Conservation (phyloP, 257 asterid species). For the Solanum megistacrolobum region DNA sequence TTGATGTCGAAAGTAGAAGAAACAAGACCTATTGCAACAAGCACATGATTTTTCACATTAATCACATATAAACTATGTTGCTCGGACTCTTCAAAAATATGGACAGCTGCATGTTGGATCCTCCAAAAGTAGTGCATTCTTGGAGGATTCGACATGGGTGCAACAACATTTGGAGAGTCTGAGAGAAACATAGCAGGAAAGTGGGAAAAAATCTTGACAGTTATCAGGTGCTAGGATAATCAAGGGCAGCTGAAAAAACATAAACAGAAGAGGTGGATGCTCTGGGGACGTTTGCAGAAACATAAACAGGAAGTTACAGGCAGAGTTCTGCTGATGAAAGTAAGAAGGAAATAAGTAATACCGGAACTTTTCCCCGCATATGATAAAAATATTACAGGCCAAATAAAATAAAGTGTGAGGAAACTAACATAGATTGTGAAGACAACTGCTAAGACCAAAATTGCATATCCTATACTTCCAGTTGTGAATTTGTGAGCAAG, state of each 20-base stretch:
- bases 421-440: conserved; percentile 48
- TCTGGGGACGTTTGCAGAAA: not conserved
- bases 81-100: not conserved
- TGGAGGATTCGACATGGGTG: not conserved
- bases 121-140: not conserved
- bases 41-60: not conserved
- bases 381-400: not conserved
- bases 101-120: not conserved
- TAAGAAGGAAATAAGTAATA: not conserved
- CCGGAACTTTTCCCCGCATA: not conserved
- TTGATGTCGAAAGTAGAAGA: conserved; percentile 59
- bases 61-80: not conserved
- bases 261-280: not conserved
- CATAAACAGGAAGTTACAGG: not conserved
- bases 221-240: not conserved
- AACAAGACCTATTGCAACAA: conserved; percentile 6
- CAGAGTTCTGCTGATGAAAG: not conserved
- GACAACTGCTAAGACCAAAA: conserved; percentile 28
- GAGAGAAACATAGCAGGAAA: not conserved
- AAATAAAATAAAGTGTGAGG: not conserved
- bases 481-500: conserved; percentile 32
- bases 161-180: not conserved
- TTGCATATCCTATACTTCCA: conserved; percentile 29
- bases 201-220: not conserved
- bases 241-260: not conserved